Percentiles rank a stretch among this genome's conserved stretches.
phyloP scores from a whole-genome alignment of 805 yeast genomes.

The Candida vartiovaarae region DNA sequence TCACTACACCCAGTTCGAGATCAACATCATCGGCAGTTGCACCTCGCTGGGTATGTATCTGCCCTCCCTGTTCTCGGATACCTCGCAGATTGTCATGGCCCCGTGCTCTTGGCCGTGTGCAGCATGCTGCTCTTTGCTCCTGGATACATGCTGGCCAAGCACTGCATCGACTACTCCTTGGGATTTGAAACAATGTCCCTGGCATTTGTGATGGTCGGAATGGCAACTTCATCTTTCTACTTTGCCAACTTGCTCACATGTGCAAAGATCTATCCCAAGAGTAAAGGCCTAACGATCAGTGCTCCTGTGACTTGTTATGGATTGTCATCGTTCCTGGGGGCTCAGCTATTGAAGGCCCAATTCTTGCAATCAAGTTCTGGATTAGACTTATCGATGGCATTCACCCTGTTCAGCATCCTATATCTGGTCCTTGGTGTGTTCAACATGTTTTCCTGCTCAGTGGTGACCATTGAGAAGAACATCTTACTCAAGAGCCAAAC shows the following conservation, averaged over 20 bases:
- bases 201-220: slow-evolving; percentile 55
- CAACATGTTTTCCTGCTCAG: slow-evolving; percentile 58
- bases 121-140: slow-evolving; percentile 59
- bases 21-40: slow-evolving; percentile 67
- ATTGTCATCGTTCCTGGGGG: slow-evolving; percentile 65
- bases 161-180: slow-evolving; percentile 24
- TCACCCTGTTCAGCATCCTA: slow-evolving; percentile 42
- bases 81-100: slow-evolving; percentile 80
- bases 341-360: slow-evolving; percentile 46
- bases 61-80: slow-evolving; percentile 79
- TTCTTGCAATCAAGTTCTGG: slow-evolving; percentile 20
- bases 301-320: slow-evolving; percentile 89
- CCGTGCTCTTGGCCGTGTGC: slow-evolving; percentile 58
- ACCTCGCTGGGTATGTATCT: slow-evolving; percentile 79
- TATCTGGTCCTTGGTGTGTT: slow-evolving; percentile 51
- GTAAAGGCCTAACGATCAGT: slow-evolving; percentile 75
- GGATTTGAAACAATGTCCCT: slow-evolving; percentile 33
- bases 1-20: slow-evolving; percentile 56
- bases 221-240: slow-evolving; percentile 67
- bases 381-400: slow-evolving; percentile 46
- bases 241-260: slow-evolving; percentile 71
- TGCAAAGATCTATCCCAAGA: slow-evolving; percentile 74
- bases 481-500: slow-evolving; percentile 18
- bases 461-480: slow-evolving; percentile 44
- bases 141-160: slow-evolving; percentile 50